A percentile compares a stretch with the other conserved stretches of the same genome.
phyloP scores from a whole-genome alignment of 2,329 filamentous ascomycete species.

The Nothomitra cinnamomea region DNA sequence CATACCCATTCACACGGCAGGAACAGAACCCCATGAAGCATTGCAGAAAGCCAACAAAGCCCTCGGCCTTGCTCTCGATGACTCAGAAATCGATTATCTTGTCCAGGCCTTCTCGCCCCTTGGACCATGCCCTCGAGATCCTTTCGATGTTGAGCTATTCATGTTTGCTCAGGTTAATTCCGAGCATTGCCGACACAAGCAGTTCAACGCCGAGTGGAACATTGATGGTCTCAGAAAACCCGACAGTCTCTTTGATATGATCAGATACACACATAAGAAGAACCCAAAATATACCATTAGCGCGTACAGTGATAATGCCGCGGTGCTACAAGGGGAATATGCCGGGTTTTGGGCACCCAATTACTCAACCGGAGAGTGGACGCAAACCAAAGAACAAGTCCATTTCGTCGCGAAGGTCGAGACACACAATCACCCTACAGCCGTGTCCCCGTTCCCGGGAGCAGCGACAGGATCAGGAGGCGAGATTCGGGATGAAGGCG shows the following conservation, averaged over 20 bases:
- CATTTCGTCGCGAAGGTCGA: slow-evolving; percentile 90
- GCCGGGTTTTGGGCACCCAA: slow-evolving; percentile 78
- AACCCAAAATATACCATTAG: slow-evolving; percentile 70
- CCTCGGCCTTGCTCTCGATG: slow-evolving; percentile 72
- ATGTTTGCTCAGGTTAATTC: slow-evolving; percentile 99
- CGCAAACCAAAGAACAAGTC: slow-evolving; percentile 66
- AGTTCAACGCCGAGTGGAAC: slow-evolving; percentile 93
- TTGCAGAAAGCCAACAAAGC: slow-evolving; percentile 71
- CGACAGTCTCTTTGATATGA: slow-evolving; percentile 85
- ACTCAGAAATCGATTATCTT: slow-evolving; percentile 81
- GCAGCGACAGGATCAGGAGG: slow-evolving; percentile 91
- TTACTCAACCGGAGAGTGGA: slow-evolving; percentile 74
- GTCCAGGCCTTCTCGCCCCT: slow-evolving; percentile 63
- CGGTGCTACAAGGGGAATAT: slow-evolving; percentile 61
- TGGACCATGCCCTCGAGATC: slow-evolving; percentile 36
- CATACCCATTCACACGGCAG: slow-evolving; percentile 54
- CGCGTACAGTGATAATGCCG: slow-evolving; percentile 94
- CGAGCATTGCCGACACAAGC: slow-evolving; percentile 77
- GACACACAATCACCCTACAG: slow-evolving; percentile 94
- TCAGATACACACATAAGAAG: slow-evolving; percentile 77
- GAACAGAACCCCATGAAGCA: slow-evolving; percentile 47
- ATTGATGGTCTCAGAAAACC: slow-evolving; percentile 73
- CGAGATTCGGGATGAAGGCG: slow-evolving; percentile 88
- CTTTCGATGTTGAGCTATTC: slow-evolving; percentile 88
- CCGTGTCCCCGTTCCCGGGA: slow-evolving; percentile 82